Base-by-base conservation (phyloP, 257 asterid species). In the Lycium barbarum region DNA sequence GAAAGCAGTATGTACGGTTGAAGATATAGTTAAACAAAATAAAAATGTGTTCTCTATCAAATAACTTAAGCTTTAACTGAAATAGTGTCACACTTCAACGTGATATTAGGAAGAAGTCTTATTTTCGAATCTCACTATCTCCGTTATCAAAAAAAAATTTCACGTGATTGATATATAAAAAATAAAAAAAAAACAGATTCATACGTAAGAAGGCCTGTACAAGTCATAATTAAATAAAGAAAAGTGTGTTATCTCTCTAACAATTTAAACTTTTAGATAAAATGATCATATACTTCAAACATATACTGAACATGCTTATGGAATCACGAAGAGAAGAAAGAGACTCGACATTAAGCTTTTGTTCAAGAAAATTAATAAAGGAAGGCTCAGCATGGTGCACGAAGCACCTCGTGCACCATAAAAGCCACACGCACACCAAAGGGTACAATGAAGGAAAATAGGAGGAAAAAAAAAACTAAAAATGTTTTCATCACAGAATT, bases 61-160 rank as follows among this genome's bases (percentile, higher is more conserved):
- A 36, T 2, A 7, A 0, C 15, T 68, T 36, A 68, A 68, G 2
- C 15, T 68, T 68, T 1, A 68, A 7, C 36, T 14, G 4, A 36
- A 0, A 36, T 68, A 1, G 8, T 68, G 0, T 7, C 1, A 68
- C 15, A 3, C 0, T 15, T 68, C 6, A 38, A 68, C 38, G 15
- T 36, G 38, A 0, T 18, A 36, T 15, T 11, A 33, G 0, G n/a
- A 0, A 1, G 11, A 1, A 5, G 26, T 12, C 0, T 1, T 2
- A 1, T 0, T 2, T 5, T 26, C 1, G 10, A 13, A 66, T 33
- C 2, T 66, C 18, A 33, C 4, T 3, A 3, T 1, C 47, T 33
- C 5, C 35, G 26, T 33, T 66, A 13, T 66, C 47, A 66, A 66
- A 6, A 66, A 12, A 33, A 66, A 6, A 12, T 12, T 66, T 26